These are phyloP conservation scores for Yarrowia keelungensis DNA, from an alignment of 805 yeast species.

Conservation along the genomic window DNA sequence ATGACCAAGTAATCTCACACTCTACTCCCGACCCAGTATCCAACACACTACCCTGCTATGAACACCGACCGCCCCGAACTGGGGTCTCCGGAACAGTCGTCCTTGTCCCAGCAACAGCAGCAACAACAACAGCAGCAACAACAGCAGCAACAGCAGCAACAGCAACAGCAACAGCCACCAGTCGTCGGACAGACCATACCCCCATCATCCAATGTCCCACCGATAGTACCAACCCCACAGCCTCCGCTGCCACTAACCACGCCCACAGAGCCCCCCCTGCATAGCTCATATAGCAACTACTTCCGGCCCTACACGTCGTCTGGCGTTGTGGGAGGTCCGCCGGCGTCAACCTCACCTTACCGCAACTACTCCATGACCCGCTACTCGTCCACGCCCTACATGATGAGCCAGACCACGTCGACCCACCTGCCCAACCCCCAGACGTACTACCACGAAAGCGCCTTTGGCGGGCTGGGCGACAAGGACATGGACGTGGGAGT, in stretches of 20 bases:
- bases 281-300: constrained; percentile 30
- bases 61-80: constrained; percentile 35
- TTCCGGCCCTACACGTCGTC: constrained; percentile 24
- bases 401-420: constrained; percentile 26
- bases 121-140: constrained; percentile 39
- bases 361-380: constrained; percentile 38
- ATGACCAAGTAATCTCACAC: constrained; percentile 28
- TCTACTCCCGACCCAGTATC: neutral
- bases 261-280: constrained; percentile 36
- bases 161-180: constrained; percentile 2
- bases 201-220: constrained; percentile 21
- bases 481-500: constrained; percentile 23
- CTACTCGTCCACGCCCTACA: constrained; percentile 29
- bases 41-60: constrained; percentile 11
- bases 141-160: neutral
- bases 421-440: constrained; percentile 31
- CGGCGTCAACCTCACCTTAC: constrained; percentile 27
- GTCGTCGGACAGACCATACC: constrained; percentile 16
- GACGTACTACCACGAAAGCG: constrained; percentile 23
- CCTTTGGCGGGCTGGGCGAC: constrained; percentile 12
- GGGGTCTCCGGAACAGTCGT: constrained; percentile 35
- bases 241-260: constrained; percentile 33
- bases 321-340: neutral
- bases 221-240: constrained; percentile 25
- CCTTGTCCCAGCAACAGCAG: constrained; percentile 38